phyloP scores from a whole-genome alignment of 2,329 filamentous ascomycete species.

The Phialophora chinensis region DNA sequence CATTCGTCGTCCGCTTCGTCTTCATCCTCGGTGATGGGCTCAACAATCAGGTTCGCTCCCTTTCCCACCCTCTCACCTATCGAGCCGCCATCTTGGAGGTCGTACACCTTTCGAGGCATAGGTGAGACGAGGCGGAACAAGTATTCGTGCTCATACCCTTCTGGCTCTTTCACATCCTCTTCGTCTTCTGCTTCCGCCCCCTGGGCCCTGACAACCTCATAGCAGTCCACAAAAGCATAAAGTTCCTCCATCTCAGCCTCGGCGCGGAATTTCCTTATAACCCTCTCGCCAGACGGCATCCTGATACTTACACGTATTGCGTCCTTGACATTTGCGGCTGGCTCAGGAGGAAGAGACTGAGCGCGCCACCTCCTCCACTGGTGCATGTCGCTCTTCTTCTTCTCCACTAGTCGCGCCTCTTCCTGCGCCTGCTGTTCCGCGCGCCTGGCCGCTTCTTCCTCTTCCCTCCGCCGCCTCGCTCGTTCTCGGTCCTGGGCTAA shows the following conservation, averaged over 20 bases:
- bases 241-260: conserved; percentile 81
- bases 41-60: conserved; percentile 89
- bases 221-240: conserved; percentile 95
- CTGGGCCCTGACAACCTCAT: conserved; percentile 64
- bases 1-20: background rate
- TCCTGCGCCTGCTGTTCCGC: conserved; percentile 65
- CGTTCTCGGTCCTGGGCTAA: conserved; percentile 87
- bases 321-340: conserved; percentile 66
- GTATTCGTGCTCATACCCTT: conserved; percentile 79
- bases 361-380: conserved; percentile 86
- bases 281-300: conserved; percentile 70
- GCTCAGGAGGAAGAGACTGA: conserved; percentile 70
- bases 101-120: conserved; percentile 81
- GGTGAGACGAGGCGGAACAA: conserved; percentile 83
- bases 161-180: conserved; percentile 59
- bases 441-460: conserved; percentile 67
- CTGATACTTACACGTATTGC: conserved; percentile 73
- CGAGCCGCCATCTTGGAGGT: conserved; percentile 68
- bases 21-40: conserved; percentile 65
- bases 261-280: conserved; percentile 75
- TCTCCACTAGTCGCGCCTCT: conserved; percentile 58
- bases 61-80: conserved; percentile 78
- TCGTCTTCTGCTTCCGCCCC: conserved; percentile 44
- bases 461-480: conserved; percentile 75
- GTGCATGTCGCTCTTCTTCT: conserved; percentile 59